Base-by-base conservation (phyloP, 2,329 filamentous ascomycete species). In the Alternaria arbusti region DNA sequence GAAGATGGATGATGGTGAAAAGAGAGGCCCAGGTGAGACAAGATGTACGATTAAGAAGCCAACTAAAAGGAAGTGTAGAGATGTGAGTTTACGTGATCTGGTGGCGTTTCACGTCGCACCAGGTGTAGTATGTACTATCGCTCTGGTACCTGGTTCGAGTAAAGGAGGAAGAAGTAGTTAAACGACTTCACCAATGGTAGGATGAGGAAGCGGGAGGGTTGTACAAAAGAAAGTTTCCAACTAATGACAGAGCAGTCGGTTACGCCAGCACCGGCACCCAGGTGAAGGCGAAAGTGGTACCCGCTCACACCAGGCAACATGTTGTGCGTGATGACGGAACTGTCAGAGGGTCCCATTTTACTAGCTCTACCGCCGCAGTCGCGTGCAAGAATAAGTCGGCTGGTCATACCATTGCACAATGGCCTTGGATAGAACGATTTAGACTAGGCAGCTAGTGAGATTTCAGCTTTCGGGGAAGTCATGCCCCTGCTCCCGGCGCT, bases 311-410 rank as follows among this genome's bases (percentile, higher is more conserved):
- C 69, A 64, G 61, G 68, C 70, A 65, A 63, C 63, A 64, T 59
- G 59, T 47, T 60, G 61, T 62, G 54, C 45, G 63, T 64, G 66
- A 77, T 72, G 74, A 74, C 71, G 67, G 54, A 71, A 54, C 51
- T 69, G 65, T 64, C 56, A 69, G 64, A 67, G 62, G 68, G 58
- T 54, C 57, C 36, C 59, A 69, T 70, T 78, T 78, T 74, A 68
- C 72, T 77, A 78, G 74, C 70, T 75, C 68, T 72, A 69, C 74
- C 76, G 77, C 77, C 72, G 69, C 64, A 75, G 70, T 75, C 77
- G 77, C 77, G 71, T 73, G 73, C 67, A 70, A 69, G 69, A 68
- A 59, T 54, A 54, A 40, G 49, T 22, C 62, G 56, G 59, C 52
- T 54, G 57, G 57, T 59, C 64, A 63, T 60, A 65, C 61, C 49